Base-by-base conservation (phyloP, 768 basidiomycete genomes). In the Pisolithus albus region DNA sequence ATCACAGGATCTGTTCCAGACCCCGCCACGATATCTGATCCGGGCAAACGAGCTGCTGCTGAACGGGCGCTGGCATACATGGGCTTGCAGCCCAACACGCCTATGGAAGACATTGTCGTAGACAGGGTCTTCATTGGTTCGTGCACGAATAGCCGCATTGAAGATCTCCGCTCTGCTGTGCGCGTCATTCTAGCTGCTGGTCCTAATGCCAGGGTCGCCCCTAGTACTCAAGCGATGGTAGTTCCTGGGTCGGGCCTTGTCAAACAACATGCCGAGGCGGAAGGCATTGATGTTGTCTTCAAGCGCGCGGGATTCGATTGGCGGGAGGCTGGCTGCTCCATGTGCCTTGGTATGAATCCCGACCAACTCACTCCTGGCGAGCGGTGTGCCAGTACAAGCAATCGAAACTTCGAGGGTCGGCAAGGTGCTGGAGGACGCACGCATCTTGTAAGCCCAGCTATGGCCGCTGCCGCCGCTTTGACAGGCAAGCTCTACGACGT, bases 321-420 rank as follows among this genome's bases (percentile, higher is more conserved):
- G 92, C 80, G 92, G 47, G 92, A 95, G 69, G 92, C 92, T 30
- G 92, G 92, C 32, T 95, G 92, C 64, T 95, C 92, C 15, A 95
- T 95, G 92, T 95, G 92, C 70, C 69, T 95, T 58, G 92, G 91
- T 39, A 95, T 95, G 92, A 95, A 95, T 69, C 88, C 91, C 11
- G 92, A 95, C 69, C 89, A 92, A 62, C 74, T 95, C 46, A 76
- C 79, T 16, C 88, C 90, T 2, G 84, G 86, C 13, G 78, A 86
- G 62, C 84, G 92, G 41, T 94, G 92, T 61, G 92, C 92, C 9
- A 91, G 88, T 58, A 94, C 92, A 36, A 91, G 88, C 60, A 93
- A 94, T 71, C 82, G 92, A 52, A 94, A 95, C 72, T 93, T 95
- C 58, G 90, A 94, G 70, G 91, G 90, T 47, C 83, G 92, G 67